These are phyloP conservation scores for Euphorbia tirucalli DNA, from an alignment of 345 rosid species.

Conservation along the genomic window DNA sequence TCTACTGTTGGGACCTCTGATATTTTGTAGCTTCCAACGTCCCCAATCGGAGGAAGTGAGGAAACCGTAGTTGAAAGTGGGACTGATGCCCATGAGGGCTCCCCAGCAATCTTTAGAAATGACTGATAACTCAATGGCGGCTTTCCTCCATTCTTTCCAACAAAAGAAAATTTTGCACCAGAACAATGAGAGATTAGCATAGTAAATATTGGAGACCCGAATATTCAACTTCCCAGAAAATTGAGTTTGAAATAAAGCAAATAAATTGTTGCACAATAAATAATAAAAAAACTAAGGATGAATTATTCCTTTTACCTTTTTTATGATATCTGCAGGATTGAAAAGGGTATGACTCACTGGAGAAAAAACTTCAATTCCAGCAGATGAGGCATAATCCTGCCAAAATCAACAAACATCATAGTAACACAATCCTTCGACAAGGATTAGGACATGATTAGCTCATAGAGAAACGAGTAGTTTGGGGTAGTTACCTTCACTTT, in stretches of 20 bases:
- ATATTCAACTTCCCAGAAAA: neutral
- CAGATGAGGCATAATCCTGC: slow-evolving; percentile 60
- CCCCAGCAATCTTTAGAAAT: slow-evolving; percentile 83
- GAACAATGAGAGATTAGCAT: slow-evolving; percentile 17
- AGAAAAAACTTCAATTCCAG: slow-evolving; percentile 71
- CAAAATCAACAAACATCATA: slow-evolving; percentile 1
- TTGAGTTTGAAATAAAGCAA: too few species aligned
- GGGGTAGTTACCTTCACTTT: slow-evolving; percentile 59
- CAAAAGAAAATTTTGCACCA: slow-evolving; percentile 4
- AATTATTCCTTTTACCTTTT: slow-evolving; percentile 43
- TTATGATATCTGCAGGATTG: slow-evolving; percentile 63
- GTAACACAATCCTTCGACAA: neutral
- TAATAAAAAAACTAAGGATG: neutral
- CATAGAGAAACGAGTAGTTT: neutral
- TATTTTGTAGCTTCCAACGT: slow-evolving; percentile 48
- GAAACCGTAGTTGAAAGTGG: slow-evolving; percentile 46
- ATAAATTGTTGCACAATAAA: too few species aligned
- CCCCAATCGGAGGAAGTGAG: slow-evolving; percentile 71
- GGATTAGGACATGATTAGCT: neutral
- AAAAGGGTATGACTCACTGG: slow-evolving; percentile 92
- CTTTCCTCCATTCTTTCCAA: slow-evolving; percentile 82
- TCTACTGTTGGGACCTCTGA: slow-evolving; percentile 57
- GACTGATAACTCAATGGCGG: slow-evolving; percentile 81
- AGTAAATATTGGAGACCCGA: neutral
- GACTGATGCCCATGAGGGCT: slow-evolving; percentile 64